A percentile compares a stretch with the other conserved stretches of the same genome.
Conservation (phyloP, 2,329 filamentous ascomycete species). For the Ciborinia camelliae region DNA sequence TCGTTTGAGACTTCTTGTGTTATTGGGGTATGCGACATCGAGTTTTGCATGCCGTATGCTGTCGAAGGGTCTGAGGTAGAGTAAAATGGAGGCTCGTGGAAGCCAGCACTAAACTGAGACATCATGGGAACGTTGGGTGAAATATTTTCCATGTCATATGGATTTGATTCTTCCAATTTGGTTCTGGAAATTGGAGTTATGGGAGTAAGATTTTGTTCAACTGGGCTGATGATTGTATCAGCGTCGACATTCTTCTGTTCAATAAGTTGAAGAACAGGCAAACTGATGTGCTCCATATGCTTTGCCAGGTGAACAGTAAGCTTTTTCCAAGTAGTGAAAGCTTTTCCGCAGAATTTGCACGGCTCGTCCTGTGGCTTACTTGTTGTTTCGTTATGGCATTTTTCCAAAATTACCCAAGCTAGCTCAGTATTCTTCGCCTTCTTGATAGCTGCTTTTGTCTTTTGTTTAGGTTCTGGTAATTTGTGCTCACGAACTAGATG, state of each 20-base stretch:
- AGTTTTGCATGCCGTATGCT: constrained; percentile 26
- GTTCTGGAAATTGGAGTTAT: constrained; percentile 29
- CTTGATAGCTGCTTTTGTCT: constrained; percentile 67
- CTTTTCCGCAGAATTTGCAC: constrained; percentile 82
- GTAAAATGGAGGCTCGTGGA: constrained; percentile 27
- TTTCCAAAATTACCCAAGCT: constrained; percentile 74
- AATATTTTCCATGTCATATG: constrained; percentile 31
- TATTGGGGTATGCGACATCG: constrained; percentile 25
- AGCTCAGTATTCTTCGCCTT: constrained; percentile 55
- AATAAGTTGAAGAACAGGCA: constrained; percentile 69
- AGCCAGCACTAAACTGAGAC: constrained; percentile 27
- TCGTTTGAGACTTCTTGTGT: constrained; percentile 24
- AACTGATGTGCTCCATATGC: constrained; percentile 88
- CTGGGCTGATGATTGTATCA: constrained; percentile 65
- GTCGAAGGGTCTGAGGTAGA: constrained; percentile 21
- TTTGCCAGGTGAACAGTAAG: constrained; percentile 89
- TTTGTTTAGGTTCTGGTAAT: constrained; percentile 74
- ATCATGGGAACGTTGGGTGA: constrained; percentile 29
- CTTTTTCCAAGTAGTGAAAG: constrained; percentile 85
- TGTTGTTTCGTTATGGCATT: constrained; percentile 68
- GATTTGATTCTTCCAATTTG: constrained; percentile 32
- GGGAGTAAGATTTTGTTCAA: constrained; percentile 45
- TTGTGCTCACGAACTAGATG: constrained; percentile 92
- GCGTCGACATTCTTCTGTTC: constrained; percentile 50
- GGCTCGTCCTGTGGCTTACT: constrained; percentile 69